A percentile compares a stretch with the other conserved stretches of the same genome.
These are phyloP conservation scores for Dentipellis sp. DNA, from an alignment of 768 basidiomycete species.

Conservation along the genomic window DNA sequence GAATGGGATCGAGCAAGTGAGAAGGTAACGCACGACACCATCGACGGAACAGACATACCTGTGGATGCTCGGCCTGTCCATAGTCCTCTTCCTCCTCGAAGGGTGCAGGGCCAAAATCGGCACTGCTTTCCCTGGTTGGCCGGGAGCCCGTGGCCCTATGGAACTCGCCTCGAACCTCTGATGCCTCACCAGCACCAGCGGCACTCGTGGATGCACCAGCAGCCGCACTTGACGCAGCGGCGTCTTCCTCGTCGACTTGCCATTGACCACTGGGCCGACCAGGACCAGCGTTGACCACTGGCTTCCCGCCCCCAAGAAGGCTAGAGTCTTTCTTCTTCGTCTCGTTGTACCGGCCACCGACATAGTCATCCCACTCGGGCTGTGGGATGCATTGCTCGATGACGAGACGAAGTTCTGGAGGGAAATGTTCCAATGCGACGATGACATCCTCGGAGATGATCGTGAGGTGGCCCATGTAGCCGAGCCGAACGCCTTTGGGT, in stretches of 20 bases:
- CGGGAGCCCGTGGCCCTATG: conserved; percentile 35
- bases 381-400: conserved; percentile 66
- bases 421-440: conserved; percentile 81
- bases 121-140: conserved; percentile 40
- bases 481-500: conserved; percentile 72
- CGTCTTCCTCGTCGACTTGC: conserved; percentile 58
- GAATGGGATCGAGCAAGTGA: neutral
- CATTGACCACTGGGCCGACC: conserved; percentile 30
- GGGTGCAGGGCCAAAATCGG: conserved; percentile 51
- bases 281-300: conserved; percentile 31
- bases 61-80: conserved; percentile 33
- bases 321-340: conserved; percentile 75
- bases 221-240: conserved; percentile 3
- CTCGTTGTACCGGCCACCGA: conserved; percentile 76
- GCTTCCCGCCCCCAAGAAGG: conserved; percentile 82
- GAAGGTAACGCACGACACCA: neutral
- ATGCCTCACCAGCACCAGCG: conserved; percentile 6
- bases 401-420: conserved; percentile 58
- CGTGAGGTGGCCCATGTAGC: conserved; percentile 95
- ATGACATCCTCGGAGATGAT: conserved; percentile 94
- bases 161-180: conserved; percentile 47
- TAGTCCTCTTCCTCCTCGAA: conserved; percentile 36
- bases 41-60: conserved; percentile 24
- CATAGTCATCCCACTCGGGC: conserved; percentile 84
- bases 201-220: conserved; percentile 13